These are phyloP conservation scores for Monoraphidium neglectum DNA, from an alignment of 139 green algal species.

Conservation along the genomic window DNA sequence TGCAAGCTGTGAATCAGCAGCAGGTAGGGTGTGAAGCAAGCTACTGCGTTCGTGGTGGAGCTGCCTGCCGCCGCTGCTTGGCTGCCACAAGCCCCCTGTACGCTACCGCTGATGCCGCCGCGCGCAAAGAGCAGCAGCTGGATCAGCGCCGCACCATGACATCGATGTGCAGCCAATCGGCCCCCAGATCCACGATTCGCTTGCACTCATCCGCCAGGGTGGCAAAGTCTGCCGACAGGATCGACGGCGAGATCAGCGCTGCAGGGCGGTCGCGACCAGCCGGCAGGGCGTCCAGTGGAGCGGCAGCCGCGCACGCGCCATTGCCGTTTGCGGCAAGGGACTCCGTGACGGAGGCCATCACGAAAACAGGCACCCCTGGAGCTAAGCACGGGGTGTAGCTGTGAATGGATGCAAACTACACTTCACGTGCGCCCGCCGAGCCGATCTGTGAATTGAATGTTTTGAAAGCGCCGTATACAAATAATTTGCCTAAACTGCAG, in stretches of 20 bases:
- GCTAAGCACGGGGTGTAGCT: too few relatives aligned
- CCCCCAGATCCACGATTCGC: conserved; percentile 69
- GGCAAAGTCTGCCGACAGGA: conserved; percentile 89
- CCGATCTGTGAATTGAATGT: too few relatives aligned
- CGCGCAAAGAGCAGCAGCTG: neutral
- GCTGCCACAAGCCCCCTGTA: neutral
- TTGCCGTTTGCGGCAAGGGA: neutral
- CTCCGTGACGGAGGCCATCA: neutral
- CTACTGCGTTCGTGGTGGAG: neutral
- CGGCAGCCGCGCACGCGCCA: too few relatives aligned
- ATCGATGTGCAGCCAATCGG: conserved; percentile 80
- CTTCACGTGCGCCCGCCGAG: too few relatives aligned
- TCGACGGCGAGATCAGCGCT: conserved; percentile 77
- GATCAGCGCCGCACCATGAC: conserved; percentile 57
- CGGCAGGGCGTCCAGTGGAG: too few relatives aligned
- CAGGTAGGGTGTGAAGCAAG: too few relatives aligned
- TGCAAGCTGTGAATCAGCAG: too few relatives aligned
- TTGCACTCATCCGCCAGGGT: conserved; percentile 80
- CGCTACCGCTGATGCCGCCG: neutral
- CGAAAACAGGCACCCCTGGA: too few relatives aligned
- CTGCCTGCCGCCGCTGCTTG: neutral
- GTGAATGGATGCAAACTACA: too few relatives aligned
- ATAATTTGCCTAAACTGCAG: too few relatives aligned
- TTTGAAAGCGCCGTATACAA: too few relatives aligned
- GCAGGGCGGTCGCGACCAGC: conserved; percentile 36